Evolutionary conservation across 495 filamentous ascomycete genomes (phyloP), one percentile per base, ranked within the genome.

Genomic region (Letharia lupina): DNA sequence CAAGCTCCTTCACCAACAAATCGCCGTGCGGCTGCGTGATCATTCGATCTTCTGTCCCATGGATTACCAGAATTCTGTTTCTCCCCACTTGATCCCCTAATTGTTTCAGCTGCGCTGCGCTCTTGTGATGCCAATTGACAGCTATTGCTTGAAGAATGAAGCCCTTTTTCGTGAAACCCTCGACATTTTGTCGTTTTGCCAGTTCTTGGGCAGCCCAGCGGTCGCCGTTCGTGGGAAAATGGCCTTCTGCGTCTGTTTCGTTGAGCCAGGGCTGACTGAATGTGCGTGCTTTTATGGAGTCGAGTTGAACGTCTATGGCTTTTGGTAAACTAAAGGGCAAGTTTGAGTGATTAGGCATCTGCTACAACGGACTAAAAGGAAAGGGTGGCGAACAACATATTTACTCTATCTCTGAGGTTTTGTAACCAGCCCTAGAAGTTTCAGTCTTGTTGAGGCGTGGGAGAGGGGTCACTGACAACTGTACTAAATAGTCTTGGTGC

Each of bases 71-170:
- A 67, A 96, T 92, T 62, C 90, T 75, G 71, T 89, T 82, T 40
- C 88, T 78, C 4, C 89, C 89, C 2, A 96, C 83, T 60, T 72
- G 72, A 67, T 90, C 83, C 0, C 79, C 89, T 35, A 96, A 70
- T 59, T 78, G 74, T 65, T 74, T 77, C 54, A 96, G 73, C 74
- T 93, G 86, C 58, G 73, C 81, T 0, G 81, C 69, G 9, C 77
- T 82, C 75, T 94, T 93, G 71, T 84, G 77, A 74, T 96, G 91
- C 84, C 89, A 93, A 16, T 84, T 86, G 3, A 88, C 89, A 5
- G 91, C 91, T 50, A 93, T 81, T 7, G 87, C 80, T 73, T 96
- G 91, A 67, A 89, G 77, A 44, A 95, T 68, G 73, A 93, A 91
- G 5, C 89, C 89, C 48, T 80, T 81, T 57, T 80, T 78, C 0